Conservation (phyloP, 176 grass and related monocot genomes). For the Carex pumila region DNA sequence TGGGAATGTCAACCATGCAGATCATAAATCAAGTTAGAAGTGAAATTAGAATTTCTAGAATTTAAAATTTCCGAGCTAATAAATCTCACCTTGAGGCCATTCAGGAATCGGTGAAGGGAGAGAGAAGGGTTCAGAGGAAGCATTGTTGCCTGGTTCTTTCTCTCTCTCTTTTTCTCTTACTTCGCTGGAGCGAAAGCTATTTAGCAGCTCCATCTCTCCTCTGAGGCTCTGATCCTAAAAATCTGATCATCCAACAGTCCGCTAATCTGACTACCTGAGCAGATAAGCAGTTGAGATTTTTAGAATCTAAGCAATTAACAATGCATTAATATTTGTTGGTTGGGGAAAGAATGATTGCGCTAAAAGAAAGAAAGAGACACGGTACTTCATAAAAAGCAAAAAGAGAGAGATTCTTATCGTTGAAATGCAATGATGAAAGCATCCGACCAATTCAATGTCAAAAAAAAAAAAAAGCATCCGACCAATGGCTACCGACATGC, state of each 20-base stretch:
- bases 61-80: not conserved
- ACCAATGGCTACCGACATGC: not conserved
- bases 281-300: not conserved
- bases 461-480: not conserved
- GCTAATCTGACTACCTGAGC: not conserved
- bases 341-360: not conserved
- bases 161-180: not conserved
- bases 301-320: not conserved
- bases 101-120: constrained; percentile 35
- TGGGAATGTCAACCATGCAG: not conserved
- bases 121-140: constrained; percentile 31
- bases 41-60: not conserved
- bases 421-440: not conserved
- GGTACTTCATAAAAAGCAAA: not conserved
- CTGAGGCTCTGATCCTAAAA: not conserved
- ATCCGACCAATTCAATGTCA: not conserved
- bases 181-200: not conserved
- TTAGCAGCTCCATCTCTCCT: constrained; percentile 19
- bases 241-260: not conserved
- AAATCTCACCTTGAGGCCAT: constrained; percentile 39
- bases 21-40: not conserved
- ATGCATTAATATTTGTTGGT: not conserved
- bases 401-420: not conserved
- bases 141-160: not conserved
- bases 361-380: not conserved